A percentile compares a stretch with the other conserved stretches of the same genome.
phyloP scores from a whole-genome alignment of 2,329 filamentous ascomycete genomes.

The Ilyonectria destructans region DNA sequence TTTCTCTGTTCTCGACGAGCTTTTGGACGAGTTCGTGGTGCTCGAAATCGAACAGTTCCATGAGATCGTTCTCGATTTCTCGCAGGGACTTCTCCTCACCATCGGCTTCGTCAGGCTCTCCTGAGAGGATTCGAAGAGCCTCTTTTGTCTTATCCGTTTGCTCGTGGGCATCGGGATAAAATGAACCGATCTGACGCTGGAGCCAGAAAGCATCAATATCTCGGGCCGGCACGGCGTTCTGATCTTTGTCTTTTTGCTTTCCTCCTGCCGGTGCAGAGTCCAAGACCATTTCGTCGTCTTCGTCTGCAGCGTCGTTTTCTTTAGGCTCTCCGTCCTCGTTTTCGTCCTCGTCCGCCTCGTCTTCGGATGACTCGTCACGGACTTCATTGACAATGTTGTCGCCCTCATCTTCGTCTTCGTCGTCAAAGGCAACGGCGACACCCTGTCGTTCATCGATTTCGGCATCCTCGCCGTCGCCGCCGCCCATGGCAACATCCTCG shows the following conservation, averaged over 20 bases:
- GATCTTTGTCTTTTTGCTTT: constrained; percentile 66
- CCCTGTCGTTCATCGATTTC: constrained; percentile 96
- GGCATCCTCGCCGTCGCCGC: constrained; percentile 74
- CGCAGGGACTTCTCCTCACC: constrained; percentile 89
- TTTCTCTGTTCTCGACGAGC: constrained; percentile 92
- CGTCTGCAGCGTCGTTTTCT: constrained; percentile 68
- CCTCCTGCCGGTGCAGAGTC: constrained; percentile 73
- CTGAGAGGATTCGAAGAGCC: constrained; percentile 87
- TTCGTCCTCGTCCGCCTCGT: constrained; percentile 79
- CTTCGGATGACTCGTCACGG: constrained; percentile 88
- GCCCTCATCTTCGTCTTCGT: constrained; percentile 89
- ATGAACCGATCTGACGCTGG: constrained; percentile 89
- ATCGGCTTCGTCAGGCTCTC: constrained; percentile 77
- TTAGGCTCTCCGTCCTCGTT: constrained; percentile 71
- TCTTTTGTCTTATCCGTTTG: constrained; percentile 94
- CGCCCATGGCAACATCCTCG: constrained; percentile 84
- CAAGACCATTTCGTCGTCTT: constrained; percentile 89
- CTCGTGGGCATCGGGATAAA: constrained; percentile 92
- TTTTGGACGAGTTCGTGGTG: constrained; percentile 94
- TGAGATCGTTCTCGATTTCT: constrained; percentile 97
- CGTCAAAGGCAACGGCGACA: constrained; percentile 97
- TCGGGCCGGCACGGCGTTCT: constrained; percentile 81
- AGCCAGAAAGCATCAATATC: constrained; percentile 99
- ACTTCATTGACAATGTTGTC: constrained; percentile 87
- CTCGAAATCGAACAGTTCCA: constrained; percentile 98